Conservation (phyloP, 2,329 filamentous ascomycete genomes). For the Trichocomaceae sp. region DNA sequence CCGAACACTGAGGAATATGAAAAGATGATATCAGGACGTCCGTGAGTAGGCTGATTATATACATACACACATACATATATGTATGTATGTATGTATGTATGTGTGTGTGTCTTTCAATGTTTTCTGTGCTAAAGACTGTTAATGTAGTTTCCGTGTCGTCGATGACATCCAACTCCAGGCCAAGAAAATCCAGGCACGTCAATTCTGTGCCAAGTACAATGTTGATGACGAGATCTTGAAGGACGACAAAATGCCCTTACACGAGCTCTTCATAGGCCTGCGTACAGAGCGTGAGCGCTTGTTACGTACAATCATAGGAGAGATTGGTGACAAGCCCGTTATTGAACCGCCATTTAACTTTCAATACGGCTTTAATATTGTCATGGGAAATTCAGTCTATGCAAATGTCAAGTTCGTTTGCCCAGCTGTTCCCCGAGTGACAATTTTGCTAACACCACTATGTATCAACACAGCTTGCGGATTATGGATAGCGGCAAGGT, state of each 20-base stretch:
- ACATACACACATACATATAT: no score
- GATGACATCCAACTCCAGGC: conserved; percentile 11
- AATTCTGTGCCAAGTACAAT: conserved; percentile 15
- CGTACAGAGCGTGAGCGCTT: conserved; percentile 13
- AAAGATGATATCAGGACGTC: conserved; percentile 13
- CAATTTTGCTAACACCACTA: not conserved
- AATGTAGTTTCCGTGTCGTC: conserved; percentile 11
- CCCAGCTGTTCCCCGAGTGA: not conserved
- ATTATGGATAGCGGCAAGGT: conserved; percentile 46
- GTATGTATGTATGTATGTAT: no score
- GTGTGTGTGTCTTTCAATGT: no score
- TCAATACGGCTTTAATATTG: conserved; percentile 61
- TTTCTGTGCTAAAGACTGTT: no score
- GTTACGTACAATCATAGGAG: conserved; percentile 14
- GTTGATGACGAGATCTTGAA: conserved; percentile 12
- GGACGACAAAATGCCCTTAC: conserved; percentile 10
- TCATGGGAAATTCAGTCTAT: conserved; percentile 55
- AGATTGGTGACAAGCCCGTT: conserved; percentile 19
- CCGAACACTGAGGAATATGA: conserved; percentile 10
- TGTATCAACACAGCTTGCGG: conserved; percentile 9
- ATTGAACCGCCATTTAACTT: conserved; percentile 56
- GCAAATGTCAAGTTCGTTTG: conserved; percentile 26
- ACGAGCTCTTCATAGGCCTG: conserved; percentile 11
- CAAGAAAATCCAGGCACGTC: conserved; percentile 13
- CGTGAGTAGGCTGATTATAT: conserved; percentile 8